Conservation (phyloP, 805 yeast genomes). For the Yamadazyma phyllophila region DNA sequence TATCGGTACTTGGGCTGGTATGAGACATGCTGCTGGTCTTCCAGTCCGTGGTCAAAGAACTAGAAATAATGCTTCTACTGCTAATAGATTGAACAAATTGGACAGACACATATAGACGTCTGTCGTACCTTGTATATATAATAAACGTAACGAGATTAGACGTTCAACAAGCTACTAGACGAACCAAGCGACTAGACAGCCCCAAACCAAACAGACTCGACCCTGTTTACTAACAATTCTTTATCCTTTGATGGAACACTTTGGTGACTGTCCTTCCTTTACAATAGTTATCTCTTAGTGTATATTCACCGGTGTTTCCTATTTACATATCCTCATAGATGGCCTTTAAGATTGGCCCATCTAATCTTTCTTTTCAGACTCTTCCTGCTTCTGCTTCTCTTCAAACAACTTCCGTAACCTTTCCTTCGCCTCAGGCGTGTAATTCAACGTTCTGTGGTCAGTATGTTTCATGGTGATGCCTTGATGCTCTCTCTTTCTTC, state of each 20-base stretch:
- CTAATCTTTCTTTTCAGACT: not conserved
- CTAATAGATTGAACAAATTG: slow-evolving; percentile 76
- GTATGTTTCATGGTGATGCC: slow-evolving; percentile 28
- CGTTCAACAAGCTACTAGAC: too few species aligned
- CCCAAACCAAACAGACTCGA: too few species aligned
- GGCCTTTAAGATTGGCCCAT: not conserved
- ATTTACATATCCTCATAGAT: not conserved
- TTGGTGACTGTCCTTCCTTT: too few species aligned
- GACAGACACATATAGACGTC: slow-evolving; percentile 45
- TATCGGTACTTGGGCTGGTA: slow-evolving; percentile 84
- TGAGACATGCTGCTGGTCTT: slow-evolving; percentile 79
- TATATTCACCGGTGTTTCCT: too few species aligned
- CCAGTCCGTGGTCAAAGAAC: slow-evolving; percentile 82
- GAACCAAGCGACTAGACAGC: too few species aligned
- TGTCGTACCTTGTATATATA: slow-evolving; percentile 11
- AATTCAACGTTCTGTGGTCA: slow-evolving; percentile 39
- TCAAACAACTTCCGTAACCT: slow-evolving; percentile 24
- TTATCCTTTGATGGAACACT: too few species aligned
- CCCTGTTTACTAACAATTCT: too few species aligned
- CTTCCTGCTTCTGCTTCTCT: slow-evolving; percentile 12
- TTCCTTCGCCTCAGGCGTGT: slow-evolving; percentile 43
- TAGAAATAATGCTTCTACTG: slow-evolving; percentile 86
- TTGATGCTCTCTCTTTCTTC: slow-evolving; percentile 31
- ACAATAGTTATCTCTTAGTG: too few species aligned
- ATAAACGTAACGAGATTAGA: not conserved